These are phyloP conservation scores for Aegilops tauschii DNA, from an alignment of 176 grass and related monocot genomes.

Conservation along the genomic window DNA sequence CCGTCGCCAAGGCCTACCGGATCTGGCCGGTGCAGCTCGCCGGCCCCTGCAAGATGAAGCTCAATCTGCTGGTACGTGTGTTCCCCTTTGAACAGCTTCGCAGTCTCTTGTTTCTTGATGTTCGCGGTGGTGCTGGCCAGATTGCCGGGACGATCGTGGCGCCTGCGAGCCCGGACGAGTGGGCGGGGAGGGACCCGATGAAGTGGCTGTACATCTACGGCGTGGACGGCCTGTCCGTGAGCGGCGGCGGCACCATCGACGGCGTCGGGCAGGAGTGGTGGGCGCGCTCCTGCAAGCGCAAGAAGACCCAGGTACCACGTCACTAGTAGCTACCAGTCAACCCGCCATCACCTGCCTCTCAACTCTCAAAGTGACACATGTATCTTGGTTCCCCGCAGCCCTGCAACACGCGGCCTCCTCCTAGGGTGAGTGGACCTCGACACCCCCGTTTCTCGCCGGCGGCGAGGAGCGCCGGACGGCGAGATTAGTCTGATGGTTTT, in stretches of 20 bases:
- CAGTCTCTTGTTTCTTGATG: not conserved
- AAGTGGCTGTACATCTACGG: conserved; percentile 72
- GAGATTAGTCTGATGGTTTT: not conserved
- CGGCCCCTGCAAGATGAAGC: conserved; percentile 72
- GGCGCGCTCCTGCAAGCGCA: conserved; percentile 69
- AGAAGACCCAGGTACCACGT: conserved; percentile 40
- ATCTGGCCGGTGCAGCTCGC: conserved; percentile 48
- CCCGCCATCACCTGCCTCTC: not conserved
- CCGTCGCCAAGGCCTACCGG: conserved; percentile 49
- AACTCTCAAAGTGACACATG: not conserved
- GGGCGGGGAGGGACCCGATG: conserved; percentile 44
- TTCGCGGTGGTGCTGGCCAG: not conserved
- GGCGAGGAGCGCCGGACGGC: not conserved
- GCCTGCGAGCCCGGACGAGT: conserved; percentile 57
- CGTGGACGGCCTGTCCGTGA: conserved; percentile 47
- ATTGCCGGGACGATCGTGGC: conserved; percentile 51
- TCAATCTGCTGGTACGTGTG: conserved; percentile 56
- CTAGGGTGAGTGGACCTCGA: conserved; percentile 31
- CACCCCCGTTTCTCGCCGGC: not conserved
- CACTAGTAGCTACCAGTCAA: not conserved
- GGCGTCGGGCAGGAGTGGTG: conserved; percentile 80
- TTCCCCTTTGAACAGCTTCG: not conserved
- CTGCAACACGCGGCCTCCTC: conserved; percentile 44
- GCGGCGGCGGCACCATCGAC: conserved; percentile 74
- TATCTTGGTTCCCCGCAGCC: conserved; percentile 37